These are phyloP conservation scores for Collybiopsis confluens DNA, from an alignment of 768 basidiomycete species.

Conservation along the genomic window DNA sequence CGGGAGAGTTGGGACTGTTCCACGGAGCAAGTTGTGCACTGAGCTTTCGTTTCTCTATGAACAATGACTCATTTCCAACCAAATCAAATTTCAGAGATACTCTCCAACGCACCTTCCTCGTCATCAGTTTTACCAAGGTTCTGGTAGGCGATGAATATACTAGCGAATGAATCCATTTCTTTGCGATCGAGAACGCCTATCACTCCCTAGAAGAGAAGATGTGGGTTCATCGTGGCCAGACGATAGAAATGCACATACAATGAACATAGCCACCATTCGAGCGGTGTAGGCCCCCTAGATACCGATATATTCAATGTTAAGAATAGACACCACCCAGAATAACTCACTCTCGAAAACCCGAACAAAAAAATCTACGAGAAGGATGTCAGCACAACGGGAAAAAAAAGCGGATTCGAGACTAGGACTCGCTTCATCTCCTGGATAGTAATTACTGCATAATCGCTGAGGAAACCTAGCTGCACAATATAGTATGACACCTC, in stretches of 20 bases:
- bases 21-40: conserved; percentile 48
- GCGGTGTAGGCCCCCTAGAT: conserved; percentile 71
- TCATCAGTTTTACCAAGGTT: conserved; percentile 54
- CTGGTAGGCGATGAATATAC: conserved; percentile 59
- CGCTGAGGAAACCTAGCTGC: background rate
- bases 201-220: conserved; percentile 40
- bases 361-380: conserved; percentile 62
- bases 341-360: conserved; percentile 65
- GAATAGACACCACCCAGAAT: background rate
- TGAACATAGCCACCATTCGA: conserved; percentile 68
- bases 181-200: conserved; percentile 68
- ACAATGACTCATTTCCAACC: background rate
- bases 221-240: background rate
- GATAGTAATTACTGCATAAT: conserved; percentile 55
- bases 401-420: background rate
- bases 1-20: conserved; percentile 47
- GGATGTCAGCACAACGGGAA: conserved; percentile 8
- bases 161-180: conserved; percentile 69
- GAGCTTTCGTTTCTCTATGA: conserved; percentile 32
- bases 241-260: conserved; percentile 35
- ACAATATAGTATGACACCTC: conserved; percentile 20
- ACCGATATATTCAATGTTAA: conserved; percentile 6
- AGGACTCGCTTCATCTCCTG: conserved; percentile 79
- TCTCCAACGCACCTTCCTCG: conserved; percentile 29
- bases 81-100: background rate